Percentiles rank a stretch among this genome's conserved stretches.
phyloP scores from a whole-genome alignment of 108 stramenopile species.

The Conticribra guillardii region DNA sequence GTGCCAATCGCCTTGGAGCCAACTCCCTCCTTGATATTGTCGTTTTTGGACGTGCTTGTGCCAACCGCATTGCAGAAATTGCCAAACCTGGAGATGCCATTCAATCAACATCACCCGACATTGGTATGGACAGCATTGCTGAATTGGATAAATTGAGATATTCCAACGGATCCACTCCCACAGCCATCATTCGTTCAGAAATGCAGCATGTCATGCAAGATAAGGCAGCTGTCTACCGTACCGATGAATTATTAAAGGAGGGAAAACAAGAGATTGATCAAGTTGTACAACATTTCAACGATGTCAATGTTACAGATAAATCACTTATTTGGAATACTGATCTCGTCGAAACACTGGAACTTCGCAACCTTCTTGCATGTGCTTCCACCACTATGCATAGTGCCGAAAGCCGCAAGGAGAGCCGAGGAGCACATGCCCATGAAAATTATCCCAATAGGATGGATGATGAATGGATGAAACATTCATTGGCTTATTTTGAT shows the following conservation, averaged over 20 bases:
- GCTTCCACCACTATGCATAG: slow-evolving; percentile 98
- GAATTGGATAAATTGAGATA: slow-evolving; percentile 92
- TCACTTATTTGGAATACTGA: slow-evolving; percentile 99
- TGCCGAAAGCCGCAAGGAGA: slow-evolving; percentile 96
- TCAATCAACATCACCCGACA: slow-evolving; percentile 68
- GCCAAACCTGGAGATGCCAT: slow-evolving; percentile 91
- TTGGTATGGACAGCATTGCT: slow-evolving; percentile 87
- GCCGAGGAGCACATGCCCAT: slow-evolving; percentile 97
- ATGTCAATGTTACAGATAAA: slow-evolving; percentile 92
- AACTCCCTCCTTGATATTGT: slow-evolving; percentile 99
- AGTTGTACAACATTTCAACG: slow-evolving; percentile 85
- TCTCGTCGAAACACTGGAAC: slow-evolving; percentile 95
- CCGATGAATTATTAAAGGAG: slow-evolving; percentile 82
- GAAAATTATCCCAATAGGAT: slow-evolving; percentile 96
- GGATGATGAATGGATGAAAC: slow-evolving; percentile 99
- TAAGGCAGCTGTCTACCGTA: slow-evolving; percentile 99
- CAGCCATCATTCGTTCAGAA: slow-evolving; percentile 88
- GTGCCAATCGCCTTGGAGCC: slow-evolving; percentile 99
- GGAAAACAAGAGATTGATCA: slow-evolving; percentile 90
- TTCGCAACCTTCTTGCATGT: slow-evolving; percentile 90
- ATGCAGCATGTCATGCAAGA: slow-evolving; percentile 99
- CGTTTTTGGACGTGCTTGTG: slow-evolving; percentile 98
- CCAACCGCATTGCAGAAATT: slow-evolving; percentile 95
- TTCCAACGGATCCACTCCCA: slow-evolving; percentile 77
- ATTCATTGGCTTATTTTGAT: slow-evolving; percentile 95